A percentile compares a stretch with the other conserved stretches of the same genome.
Evolutionary conservation across 805 yeast species (phyloP).

Genomic region (Kazachstania kunashirensis): DNA sequence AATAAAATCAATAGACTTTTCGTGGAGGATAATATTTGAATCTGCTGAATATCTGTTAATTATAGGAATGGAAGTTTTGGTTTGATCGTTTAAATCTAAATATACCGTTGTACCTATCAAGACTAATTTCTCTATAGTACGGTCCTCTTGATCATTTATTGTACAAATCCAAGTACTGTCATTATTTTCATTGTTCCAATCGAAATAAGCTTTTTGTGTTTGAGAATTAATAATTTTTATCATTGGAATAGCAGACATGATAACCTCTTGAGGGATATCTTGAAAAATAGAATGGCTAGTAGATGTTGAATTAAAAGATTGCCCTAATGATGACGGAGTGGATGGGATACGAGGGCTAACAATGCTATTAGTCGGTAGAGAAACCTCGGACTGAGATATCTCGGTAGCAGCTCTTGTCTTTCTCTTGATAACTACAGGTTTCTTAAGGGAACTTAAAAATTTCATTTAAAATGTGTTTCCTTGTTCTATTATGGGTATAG

Average conservation of each 20-base stretch:
- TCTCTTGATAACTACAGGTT: constrained; percentile 7
- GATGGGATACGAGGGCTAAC: constrained; percentile 1
- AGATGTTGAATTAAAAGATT: neutral
- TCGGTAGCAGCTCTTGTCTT: neutral
- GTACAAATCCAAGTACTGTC: constrained; percentile 1
- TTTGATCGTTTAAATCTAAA: constrained; percentile 1
- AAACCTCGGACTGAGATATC: neutral
- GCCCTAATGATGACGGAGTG: neutral
- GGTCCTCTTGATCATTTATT: neutral
- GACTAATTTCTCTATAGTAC: neutral
- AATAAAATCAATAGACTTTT: constrained; percentile 1
- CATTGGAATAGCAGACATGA: constrained; percentile 9
- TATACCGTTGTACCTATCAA: constrained; percentile 4
- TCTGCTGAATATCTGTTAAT: constrained; percentile 1
- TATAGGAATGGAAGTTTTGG: neutral
- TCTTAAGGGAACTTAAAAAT: constrained; percentile 6
- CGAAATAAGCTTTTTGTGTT: constrained; percentile 9
- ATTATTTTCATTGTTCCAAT: constrained; percentile 3
- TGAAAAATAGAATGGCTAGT: constrained; percentile 4
- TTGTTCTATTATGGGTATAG: neutral
- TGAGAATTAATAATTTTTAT: constrained; percentile 12
- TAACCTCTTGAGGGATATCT: constrained; percentile 9
- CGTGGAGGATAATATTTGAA: neutral
- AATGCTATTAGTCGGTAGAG: constrained; percentile 2
- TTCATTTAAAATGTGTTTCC: constrained; percentile 2